Evolutionary conservation across 1,139 yeast genomes (phyloP).

Genomic region (Candida buenavistaensis): DNA sequence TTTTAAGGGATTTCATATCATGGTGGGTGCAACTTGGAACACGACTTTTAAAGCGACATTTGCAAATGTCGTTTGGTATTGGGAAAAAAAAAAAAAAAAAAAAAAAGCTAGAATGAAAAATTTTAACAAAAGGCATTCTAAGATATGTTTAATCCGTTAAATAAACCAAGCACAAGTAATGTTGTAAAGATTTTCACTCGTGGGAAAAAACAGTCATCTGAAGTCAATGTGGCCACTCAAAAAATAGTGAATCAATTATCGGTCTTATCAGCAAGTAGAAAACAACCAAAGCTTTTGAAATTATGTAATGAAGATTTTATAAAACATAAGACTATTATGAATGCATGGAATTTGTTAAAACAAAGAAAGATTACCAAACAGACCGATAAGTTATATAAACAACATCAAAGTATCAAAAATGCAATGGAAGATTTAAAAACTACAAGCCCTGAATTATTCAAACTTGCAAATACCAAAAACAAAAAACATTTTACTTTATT

Average conservation of each 20-base stretch:
- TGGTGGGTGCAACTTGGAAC: too few species aligned
- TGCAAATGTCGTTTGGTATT: neutral
- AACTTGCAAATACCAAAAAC: conserved; percentile 41
- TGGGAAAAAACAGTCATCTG: conserved; percentile 34
- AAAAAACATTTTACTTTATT: conserved; percentile 42
- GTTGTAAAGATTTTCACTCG: conserved; percentile 27
- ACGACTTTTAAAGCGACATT: neutral
- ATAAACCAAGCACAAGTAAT: conserved; percentile 4
- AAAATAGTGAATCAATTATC: conserved; percentile 74
- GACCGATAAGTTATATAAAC: conserved; percentile 52
- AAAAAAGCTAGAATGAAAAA: conserved; percentile 6
- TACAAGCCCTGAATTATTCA: conserved; percentile 47
- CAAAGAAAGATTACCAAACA: conserved; percentile 48
- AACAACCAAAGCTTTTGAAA: conserved; percentile 80
- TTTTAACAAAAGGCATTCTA: conserved; percentile 4
- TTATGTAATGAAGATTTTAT: conserved; percentile 78
- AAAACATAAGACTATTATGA: conserved; percentile 79
- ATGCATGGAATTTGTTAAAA: conserved; percentile 75
- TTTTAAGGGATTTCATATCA: neutral
- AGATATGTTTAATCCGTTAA: conserved; percentile 4
- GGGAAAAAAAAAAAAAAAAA: neutral
- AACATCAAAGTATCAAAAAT: conserved; percentile 62
- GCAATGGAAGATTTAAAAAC: conserved; percentile 75
- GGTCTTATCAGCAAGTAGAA: conserved; percentile 82
- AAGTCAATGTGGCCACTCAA: conserved; percentile 59